Evolutionary conservation across 2,329 filamentous ascomycete species (phyloP), one percentile per base, ranked within the genome.

Genomic region (Zalaria sp.): DNA sequence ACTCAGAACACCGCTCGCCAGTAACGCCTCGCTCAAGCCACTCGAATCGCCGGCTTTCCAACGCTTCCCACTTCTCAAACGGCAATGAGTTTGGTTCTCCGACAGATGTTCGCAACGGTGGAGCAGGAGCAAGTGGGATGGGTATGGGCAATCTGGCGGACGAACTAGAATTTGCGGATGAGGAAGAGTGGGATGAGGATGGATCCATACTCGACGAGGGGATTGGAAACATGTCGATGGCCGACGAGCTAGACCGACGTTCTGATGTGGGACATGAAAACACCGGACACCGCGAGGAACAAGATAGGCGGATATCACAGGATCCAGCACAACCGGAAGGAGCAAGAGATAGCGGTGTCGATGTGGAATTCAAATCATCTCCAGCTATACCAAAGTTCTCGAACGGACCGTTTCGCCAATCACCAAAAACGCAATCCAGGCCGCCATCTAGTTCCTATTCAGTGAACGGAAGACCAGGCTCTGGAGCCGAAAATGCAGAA

Each of bases 61-160:
- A 53, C 40, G 54, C 52, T 1, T 60, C 57, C 7, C 51, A 51
- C 37, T 45, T 51, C 29, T 59, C 57, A 8, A 53, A 45, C 38
- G 46, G 43, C 38, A 60, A 62, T 45, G 63, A 65, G 11, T 57
- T 63, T 41, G 54, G 55, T 42, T 59, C 55, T 36, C 58, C 58
- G 2, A 58, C 53, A 34, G 61, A 62, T 9, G 50, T 18, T 18
- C 18, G 52, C 25, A 31, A 26, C 3, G 36, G 25, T 5, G 40
- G 11, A 11, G 38, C 31, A 29, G 58, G 56, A 6, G 57, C 52
- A 10, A 58, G 56, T 39, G 64, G 62, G 37, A 75, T 75, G 46
- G 79, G 80, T 5, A 66, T 86, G 47, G 84, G 83, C 28, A 88
- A 86, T 51, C 61, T 91, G 38, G 84, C 84, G 2, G 84, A 89